Evolutionary conservation across 164 flowering plant genomes (phyloP), one percentile per base, ranked within the genome.

Genomic region (Brasenia schreberi): DNA sequence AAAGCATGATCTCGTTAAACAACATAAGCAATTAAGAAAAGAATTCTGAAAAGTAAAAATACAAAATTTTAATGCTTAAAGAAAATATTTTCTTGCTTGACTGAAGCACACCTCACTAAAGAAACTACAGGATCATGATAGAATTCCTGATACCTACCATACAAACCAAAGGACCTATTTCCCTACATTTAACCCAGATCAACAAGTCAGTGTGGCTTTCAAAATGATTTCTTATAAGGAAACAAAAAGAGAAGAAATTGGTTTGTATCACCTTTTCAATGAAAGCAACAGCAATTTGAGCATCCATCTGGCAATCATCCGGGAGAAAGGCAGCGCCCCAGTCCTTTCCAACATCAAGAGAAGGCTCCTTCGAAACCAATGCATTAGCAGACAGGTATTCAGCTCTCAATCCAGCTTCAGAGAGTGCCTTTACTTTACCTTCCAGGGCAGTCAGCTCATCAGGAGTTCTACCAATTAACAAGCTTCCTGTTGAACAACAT

Each of bases 61-160:
- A 5, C 62, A 17, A 60, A 6, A 60, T 0, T 17, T 60, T 7
- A 60, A 44, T 10, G 10, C 0, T 44, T 44, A 1, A 10, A 44
- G 52, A 44, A 44, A 44, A 44, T 44, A 10, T 10, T 6, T 44
- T 44, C 7, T 44, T 10, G 1, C 52, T 44, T 44, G 1, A 44
- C 52, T 44, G 52, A 60, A 66, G 5, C 71, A 74, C 39, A 90
- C 98, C 96, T 89, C 72, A 84, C n/a, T 43, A 94, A 81, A 68
- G 75, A 43, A 42, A 77, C 71, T 17, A 78, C 95, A 44, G 97
- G 95, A n/a, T 94, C 87, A 76, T 91, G 65, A 73, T 68, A 94
- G 67, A 89, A 89, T 76, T 91, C 99, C 14, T 80, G 86, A 82
- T 94, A 94, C 81, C 97, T 86, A 43, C 91, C 90, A 72, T 78